A percentile compares a stretch with the other conserved stretches of the same genome.
These are phyloP conservation scores for Austroboletus novae-zelandiae DNA, from an alignment of 1,284 basidiomycete genomes.

Conservation along the genomic window DNA sequence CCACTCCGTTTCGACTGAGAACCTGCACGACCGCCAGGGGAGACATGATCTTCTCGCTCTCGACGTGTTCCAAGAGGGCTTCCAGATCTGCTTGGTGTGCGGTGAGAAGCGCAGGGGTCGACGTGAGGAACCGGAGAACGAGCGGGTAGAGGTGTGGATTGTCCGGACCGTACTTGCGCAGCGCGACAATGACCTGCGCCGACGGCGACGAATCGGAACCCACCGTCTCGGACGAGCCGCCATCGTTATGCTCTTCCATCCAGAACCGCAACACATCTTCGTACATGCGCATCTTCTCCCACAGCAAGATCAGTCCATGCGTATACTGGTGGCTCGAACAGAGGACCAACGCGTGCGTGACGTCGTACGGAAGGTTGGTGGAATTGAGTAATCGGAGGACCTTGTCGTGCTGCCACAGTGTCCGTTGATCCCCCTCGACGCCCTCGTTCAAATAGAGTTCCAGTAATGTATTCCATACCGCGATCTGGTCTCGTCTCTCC, in stretches of 20 bases:
- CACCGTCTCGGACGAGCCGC: conserved; percentile 5
- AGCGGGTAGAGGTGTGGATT: conserved; percentile 83
- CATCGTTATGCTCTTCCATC: conserved; percentile 69
- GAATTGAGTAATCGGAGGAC: conserved; percentile 69
- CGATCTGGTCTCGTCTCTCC: conserved; percentile 73
- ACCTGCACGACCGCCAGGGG: conserved; percentile 89
- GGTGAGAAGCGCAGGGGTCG: conserved; percentile 64
- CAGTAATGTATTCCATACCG: conserved; percentile 94
- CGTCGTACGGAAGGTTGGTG: conserved; percentile 76
- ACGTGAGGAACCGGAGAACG: conserved; percentile 87
- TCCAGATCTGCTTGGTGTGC: conserved; percentile 72
- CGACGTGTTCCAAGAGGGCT: conserved; percentile 72
- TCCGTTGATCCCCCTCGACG: conserved; percentile 15
- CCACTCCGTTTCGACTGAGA: conserved; percentile 81
- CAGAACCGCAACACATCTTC: conserved; percentile 93
- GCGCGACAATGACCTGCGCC: conserved; percentile 66
- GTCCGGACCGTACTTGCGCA: conserved; percentile 71
- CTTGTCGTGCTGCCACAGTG: conserved; percentile 40
- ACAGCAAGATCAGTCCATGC: conserved; percentile 82
- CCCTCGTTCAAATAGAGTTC: conserved; percentile 79
- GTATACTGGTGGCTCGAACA: no score
- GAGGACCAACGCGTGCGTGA: conserved; percentile 52
- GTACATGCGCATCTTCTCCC: conserved; percentile 95
- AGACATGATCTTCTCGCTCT: conserved; percentile 79
- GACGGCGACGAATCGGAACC: conserved; percentile 38